Percentiles rank a stretch among this genome's conserved stretches.
phyloP scores from a whole-genome alignment of 1,284 basidiomycete species.

The Sutorius eximius region DNA sequence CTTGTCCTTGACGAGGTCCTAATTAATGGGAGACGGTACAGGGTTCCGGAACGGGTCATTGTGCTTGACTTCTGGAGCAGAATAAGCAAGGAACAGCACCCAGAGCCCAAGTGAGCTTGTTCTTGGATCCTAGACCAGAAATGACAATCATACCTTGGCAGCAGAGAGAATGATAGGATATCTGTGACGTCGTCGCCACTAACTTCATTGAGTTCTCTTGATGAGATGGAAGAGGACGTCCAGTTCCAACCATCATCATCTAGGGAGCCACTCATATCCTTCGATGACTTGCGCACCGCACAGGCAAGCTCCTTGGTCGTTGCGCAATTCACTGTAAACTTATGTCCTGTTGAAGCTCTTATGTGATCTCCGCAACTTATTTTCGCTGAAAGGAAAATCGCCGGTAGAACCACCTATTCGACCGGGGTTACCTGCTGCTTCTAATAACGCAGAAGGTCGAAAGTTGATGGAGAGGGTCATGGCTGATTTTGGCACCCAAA shows the following conservation, averaged over 20 bases:
- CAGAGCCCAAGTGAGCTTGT: slow-evolving; percentile 43
- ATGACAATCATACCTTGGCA: not conserved
- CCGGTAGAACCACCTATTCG: not conserved
- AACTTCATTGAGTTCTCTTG: slow-evolving; percentile 72
- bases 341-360: slow-evolving; percentile 25
- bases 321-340: slow-evolving; percentile 6
- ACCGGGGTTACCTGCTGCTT: not conserved
- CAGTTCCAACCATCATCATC: slow-evolving; percentile 16
- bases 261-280: slow-evolving; percentile 27
- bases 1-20: slow-evolving; percentile 71
- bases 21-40: slow-evolving; percentile 83
- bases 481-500: slow-evolving; percentile 29
- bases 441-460: slow-evolving; percentile 1
- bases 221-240: slow-evolving; percentile 52
- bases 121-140: not conserved
- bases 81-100: slow-evolving; percentile 50
- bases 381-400: slow-evolving; percentile 10
- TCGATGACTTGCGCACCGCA: slow-evolving; percentile 44
- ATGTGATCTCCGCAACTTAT: slow-evolving; percentile 28
- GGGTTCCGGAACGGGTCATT: slow-evolving; percentile 92
- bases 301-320: slow-evolving; percentile 30
- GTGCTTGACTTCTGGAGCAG: slow-evolving; percentile 96
- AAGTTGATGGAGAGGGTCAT: slow-evolving; percentile 11
- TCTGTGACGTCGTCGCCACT: slow-evolving; percentile 68
- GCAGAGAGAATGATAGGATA: slow-evolving; percentile 41